Evolutionary conservation across 805 yeast species (phyloP).

Genomic region (Kuraishia capsulata): DNA sequence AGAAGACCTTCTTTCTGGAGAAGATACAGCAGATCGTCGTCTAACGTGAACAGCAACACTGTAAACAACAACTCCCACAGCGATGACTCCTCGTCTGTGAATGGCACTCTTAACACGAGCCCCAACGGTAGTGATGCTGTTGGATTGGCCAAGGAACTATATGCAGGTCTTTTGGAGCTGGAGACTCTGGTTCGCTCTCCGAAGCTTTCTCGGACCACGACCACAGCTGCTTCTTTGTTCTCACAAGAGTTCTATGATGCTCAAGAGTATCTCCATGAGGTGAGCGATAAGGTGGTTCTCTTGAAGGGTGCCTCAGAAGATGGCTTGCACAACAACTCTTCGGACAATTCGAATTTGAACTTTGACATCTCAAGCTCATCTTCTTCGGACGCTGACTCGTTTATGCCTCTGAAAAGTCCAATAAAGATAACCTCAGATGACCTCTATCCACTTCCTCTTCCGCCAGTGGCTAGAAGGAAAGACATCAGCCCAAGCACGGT

Average conservation of each 20-base stretch:
- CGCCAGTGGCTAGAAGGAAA: conserved; percentile 39
- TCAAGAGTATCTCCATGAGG: conserved; percentile 44
- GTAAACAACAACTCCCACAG: not conserved
- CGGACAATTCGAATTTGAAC: not conserved
- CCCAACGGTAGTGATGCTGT: not conserved
- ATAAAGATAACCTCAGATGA: conserved; percentile 13
- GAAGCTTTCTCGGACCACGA: conserved; percentile 3
- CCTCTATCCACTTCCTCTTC: conserved; percentile 64
- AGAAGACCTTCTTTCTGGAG: not conserved
- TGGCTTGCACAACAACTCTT: not conserved
- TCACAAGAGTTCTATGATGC: conserved; percentile 64
- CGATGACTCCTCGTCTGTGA: not conserved
- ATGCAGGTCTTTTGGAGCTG: not conserved
- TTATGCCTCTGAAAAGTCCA: conserved; percentile 1
- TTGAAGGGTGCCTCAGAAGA: conserved; percentile 24
- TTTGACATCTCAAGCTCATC: not conserved
- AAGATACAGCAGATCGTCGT: not conserved
- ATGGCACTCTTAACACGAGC: not conserved
- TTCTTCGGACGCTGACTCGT: not conserved
- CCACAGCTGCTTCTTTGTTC: conserved; percentile 24
- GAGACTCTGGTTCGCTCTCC: not conserved
- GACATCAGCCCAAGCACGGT: conserved; percentile 51
- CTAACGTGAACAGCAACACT: not conserved
- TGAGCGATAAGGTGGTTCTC: conserved; percentile 46
- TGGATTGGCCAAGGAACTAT: not conserved